Conservation (phyloP, 352 stramenopile genomes). For the Globisporangium iwayamae region DNA sequence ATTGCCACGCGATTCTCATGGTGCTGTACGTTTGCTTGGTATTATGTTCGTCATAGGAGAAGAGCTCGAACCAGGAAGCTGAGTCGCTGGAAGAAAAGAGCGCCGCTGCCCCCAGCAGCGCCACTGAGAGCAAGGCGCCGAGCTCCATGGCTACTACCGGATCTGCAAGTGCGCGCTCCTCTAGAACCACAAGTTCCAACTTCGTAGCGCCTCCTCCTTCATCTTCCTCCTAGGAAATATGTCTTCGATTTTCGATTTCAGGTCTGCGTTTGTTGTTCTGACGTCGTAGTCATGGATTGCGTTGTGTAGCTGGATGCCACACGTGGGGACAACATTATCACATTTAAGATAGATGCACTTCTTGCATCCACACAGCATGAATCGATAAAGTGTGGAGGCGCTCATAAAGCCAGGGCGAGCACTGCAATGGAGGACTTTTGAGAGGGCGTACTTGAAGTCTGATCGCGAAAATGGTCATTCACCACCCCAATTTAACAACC, state of each 20-base stretch:
- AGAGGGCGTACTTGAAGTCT: not conserved
- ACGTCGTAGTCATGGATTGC: not conserved
- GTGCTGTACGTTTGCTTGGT: not conserved
- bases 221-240: not conserved
- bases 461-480: not conserved
- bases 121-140: not conserved
- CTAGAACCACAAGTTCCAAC: not conserved
- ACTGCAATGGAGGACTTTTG: too few relatives aligned
- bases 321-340: not conserved
- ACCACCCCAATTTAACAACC: not conserved
- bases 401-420: not conserved
- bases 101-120: not conserved
- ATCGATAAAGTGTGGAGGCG: not conserved
- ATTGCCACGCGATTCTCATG: not conserved
- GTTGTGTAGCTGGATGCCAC: not conserved
- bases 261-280: not conserved
- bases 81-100: conserved; percentile 16
- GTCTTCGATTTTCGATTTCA: not conserved
- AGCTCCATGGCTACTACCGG: not conserved
- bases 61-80: not conserved
- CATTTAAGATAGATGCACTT: not conserved
- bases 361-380: not conserved
- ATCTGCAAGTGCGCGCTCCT: not conserved
- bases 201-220: not conserved
- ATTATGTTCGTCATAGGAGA: not conserved